Evolutionary conservation across 2,329 filamentous ascomycete species (phyloP), one percentile per base, ranked within the genome.

Genomic region (Paraphoma sp.): DNA sequence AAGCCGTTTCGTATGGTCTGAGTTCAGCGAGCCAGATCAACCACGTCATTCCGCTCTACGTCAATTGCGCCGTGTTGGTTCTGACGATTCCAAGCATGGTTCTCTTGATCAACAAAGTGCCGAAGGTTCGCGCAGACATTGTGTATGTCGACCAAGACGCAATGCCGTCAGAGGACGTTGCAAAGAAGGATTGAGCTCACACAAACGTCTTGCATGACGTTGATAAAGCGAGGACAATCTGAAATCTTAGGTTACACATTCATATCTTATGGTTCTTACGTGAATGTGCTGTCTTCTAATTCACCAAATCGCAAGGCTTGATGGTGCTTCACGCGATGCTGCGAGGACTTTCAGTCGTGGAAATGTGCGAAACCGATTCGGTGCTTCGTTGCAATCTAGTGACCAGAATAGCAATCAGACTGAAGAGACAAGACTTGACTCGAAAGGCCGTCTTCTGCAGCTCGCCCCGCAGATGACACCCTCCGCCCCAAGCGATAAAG

Each of bases 1-100:
- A 59, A 30, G 56, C 56, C 28, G 43, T 56, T 5, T 56, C 56
- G 11, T 59, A 59, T 23, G 56, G 56, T 40, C 45, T 59, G 36
- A 59, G 56, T 30, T 59, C 56, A n/a, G 49, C 56, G 16, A 56
- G 50, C 29, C 8, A 29, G 12, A 59, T 56, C 16, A 8, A 36
- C 28, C 56, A 45, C n/a, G 49, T 40, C 3, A 31, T 56, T 12
- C 48, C 56, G 3, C 49, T 59, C 36, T 59, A 59, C 17, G 46
- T 59, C 23, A 59, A 59, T 11, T 44, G 50, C 30, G 56, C 45
- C 4, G 18, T 51, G 45, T 18, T 57, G 28, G 51, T 55, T 18
- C 40, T 57, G 4, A 45, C 47, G 11, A 33, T 57, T 12, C 51
- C 55, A 17, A 57, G 51, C 10, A 57, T 57, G 51, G 17, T 50